Base-by-base conservation (phyloP, 2,329 filamentous ascomycete species). In the Trichoderma simmonsii region DNA sequence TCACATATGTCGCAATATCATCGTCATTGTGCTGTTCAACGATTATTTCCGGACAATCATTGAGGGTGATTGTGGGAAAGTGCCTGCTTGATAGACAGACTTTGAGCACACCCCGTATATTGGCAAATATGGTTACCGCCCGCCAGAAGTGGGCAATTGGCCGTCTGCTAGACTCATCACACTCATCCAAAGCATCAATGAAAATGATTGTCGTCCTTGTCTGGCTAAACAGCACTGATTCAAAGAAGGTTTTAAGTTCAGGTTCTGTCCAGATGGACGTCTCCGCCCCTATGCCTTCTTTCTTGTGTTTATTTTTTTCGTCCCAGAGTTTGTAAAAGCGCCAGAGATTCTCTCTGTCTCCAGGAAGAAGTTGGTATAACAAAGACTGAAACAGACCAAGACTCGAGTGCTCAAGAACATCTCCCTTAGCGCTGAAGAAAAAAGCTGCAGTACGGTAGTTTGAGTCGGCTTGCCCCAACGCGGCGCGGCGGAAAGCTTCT, bases 121-220 rank as follows among this genome's bases (percentile, higher is more conserved):
- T n/a, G n/a, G n/a, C n/a, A n/a, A n/a, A n/a, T n/a, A n/a, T n/a
- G n/a, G n/a, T n/a, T n/a, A n/a, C n/a, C n/a, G n/a, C n/a, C 24
- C 24, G 2, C 24, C 24, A 24, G 24, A 24, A 24, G 4, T 28
- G 4, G 11, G 43, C 64, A 24, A 67, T 12, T 14, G 6, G 2
- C n/a, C 51, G 48, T 24, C 28, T 9, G 4, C 7, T 28, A 1
- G 11, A 12, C 18, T 15, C 34, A 30, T 68, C 64, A 12, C 64
- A 68, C 4, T 68, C 64, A 59, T 68, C 64, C 5, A 68, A 24
- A 14, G 51, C 64, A 32, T 68, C 65, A n/a, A 68, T 48, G 54
- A 68, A 68, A 7, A 63, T 63, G 5, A 48, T 28, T 1, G 9
- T 48, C 3, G 1, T 63, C 7, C 12, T 63, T 4, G 12, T 7